phyloP scores from a whole-genome alignment of 2,329 filamentous ascomycete species.

The Hypoxylon sp. region DNA sequence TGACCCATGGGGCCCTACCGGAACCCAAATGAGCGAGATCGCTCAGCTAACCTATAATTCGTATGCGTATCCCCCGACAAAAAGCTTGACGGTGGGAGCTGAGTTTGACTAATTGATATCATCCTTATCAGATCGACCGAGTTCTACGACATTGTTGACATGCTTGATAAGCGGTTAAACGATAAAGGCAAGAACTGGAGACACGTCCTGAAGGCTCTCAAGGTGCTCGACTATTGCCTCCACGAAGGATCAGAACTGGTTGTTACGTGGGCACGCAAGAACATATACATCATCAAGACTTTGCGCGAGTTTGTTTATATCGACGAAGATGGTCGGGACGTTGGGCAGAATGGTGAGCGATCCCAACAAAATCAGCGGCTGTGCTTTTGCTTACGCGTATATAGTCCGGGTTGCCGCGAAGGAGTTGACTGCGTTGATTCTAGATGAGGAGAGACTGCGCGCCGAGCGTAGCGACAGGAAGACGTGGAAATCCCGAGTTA shows the following conservation, averaged over 20 bases:
- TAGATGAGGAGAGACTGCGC: slow-evolving; percentile 92
- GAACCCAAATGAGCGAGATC: slow-evolving; percentile 98
- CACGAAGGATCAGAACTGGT: slow-evolving; percentile 97
- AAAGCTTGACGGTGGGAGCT: too few species aligned
- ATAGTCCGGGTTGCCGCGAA: slow-evolving; percentile 94
- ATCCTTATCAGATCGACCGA: slow-evolving; percentile 90
- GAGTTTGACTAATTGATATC: too few species aligned
- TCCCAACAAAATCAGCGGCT: slow-evolving; percentile 23
- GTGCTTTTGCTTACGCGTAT: slow-evolving; percentile 43
- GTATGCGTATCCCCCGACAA: slow-evolving; percentile 74
- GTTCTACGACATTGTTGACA: slow-evolving; percentile 99
- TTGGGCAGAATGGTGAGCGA: slow-evolving; percentile 89
- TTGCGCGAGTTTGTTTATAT: slow-evolving; percentile 96
- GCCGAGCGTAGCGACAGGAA: slow-evolving; percentile 91
- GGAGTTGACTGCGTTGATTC: slow-evolving; percentile 88
- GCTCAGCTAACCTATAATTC: slow-evolving; percentile 97
- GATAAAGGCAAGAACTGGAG: slow-evolving; percentile 99
- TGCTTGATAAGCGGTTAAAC: slow-evolving; percentile 97
- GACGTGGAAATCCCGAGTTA: slow-evolving; percentile 96
- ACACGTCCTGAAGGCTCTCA: slow-evolving; percentile 95
- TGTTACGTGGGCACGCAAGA: slow-evolving; percentile 97
- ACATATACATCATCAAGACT: slow-evolving; percentile 98
- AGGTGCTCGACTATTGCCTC: slow-evolving; percentile 96
- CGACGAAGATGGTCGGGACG: slow-evolving; percentile 93
- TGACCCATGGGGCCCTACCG: slow-evolving; percentile 97